Evolutionary conservation across 352 stramenopile species (phyloP).

Genomic region (Pythium utonaiense): DNA sequence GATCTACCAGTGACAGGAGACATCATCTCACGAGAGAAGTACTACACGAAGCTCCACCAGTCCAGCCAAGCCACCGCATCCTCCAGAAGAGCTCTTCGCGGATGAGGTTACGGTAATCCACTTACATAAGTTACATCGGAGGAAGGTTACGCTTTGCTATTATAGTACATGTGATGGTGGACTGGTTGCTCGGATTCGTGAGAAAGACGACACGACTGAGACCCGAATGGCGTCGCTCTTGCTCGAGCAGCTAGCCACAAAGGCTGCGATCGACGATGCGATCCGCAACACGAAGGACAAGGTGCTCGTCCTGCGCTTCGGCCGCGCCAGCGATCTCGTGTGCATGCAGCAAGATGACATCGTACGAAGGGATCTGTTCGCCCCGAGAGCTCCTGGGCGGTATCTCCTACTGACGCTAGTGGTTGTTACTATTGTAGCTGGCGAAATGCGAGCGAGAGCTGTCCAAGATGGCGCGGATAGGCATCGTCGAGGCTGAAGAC

Average conservation of each 20-base stretch:
- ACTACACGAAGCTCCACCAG: constrained; percentile 51
- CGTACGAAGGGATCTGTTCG: constrained; percentile 27
- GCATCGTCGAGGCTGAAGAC: constrained; percentile 64
- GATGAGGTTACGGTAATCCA: background rate
- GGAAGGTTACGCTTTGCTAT: background rate
- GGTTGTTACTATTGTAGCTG: constrained; percentile 35
- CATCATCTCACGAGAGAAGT: constrained; percentile 40
- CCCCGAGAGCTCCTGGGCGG: background rate
- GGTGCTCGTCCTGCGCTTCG: constrained; percentile 82
- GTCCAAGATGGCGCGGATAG: constrained; percentile 76
- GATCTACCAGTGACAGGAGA: constrained; percentile 56
- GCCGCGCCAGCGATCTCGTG: constrained; percentile 49
- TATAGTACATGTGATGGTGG: background rate
- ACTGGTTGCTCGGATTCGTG: too few species aligned
- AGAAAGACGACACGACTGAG: background rate
- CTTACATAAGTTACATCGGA: background rate
- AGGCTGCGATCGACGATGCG: constrained; percentile 66
- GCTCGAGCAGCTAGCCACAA: constrained; percentile 59
- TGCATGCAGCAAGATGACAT: constrained; percentile 87
- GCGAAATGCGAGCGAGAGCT: constrained; percentile 72
- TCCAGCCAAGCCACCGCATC: constrained; percentile 10
- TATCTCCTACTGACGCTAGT: background rate
- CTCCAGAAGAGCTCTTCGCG: background rate
- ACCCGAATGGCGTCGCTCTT: constrained; percentile 63
- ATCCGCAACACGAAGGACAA: constrained; percentile 80